Conservation (phyloP, 2,329 filamentous ascomycete genomes). For the Paecilomyces sp. region DNA sequence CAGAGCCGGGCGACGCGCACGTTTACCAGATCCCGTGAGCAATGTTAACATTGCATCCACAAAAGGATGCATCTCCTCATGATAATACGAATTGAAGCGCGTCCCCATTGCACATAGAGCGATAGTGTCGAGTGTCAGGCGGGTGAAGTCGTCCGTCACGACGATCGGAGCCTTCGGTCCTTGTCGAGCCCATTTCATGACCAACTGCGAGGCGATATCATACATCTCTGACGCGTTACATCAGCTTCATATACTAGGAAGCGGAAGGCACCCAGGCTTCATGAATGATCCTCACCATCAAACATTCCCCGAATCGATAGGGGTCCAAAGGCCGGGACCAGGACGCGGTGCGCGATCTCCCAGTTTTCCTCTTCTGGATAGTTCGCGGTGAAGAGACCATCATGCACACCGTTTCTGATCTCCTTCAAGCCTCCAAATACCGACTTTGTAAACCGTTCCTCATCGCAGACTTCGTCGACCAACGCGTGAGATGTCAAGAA, state of each 20-base stretch:
- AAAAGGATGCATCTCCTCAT: slow-evolving; percentile 62
- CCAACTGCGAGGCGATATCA: slow-evolving; percentile 31
- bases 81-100: slow-evolving; percentile 70
- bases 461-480: slow-evolving; percentile 57
- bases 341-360: slow-evolving; percentile 52
- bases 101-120: slow-evolving; percentile 65
- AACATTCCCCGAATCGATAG: slow-evolving; percentile 39
- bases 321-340: slow-evolving; percentile 43
- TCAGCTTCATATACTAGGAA: background rate
- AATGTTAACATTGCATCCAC: slow-evolving; percentile 60
- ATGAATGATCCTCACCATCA: slow-evolving; percentile 16
- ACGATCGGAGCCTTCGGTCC: slow-evolving; percentile 52
- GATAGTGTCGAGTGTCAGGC: slow-evolving; percentile 66
- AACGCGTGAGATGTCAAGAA: slow-evolving; percentile 48
- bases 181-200: slow-evolving; percentile 37
- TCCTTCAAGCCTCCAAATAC: slow-evolving; percentile 45
- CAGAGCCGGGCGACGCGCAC: slow-evolving; percentile 43
- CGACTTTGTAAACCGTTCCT: slow-evolving; percentile 58
- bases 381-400: slow-evolving; percentile 59
- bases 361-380: slow-evolving; percentile 47
- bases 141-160: slow-evolving; percentile 61
- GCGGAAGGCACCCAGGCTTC: background rate
- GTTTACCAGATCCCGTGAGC: slow-evolving; percentile 49
- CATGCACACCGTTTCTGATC: slow-evolving; percentile 54
- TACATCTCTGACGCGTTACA: slow-evolving; percentile 24